Base-by-base conservation (phyloP, 495 filamentous ascomycete genomes). In the Aspergillus panamensis region DNA sequence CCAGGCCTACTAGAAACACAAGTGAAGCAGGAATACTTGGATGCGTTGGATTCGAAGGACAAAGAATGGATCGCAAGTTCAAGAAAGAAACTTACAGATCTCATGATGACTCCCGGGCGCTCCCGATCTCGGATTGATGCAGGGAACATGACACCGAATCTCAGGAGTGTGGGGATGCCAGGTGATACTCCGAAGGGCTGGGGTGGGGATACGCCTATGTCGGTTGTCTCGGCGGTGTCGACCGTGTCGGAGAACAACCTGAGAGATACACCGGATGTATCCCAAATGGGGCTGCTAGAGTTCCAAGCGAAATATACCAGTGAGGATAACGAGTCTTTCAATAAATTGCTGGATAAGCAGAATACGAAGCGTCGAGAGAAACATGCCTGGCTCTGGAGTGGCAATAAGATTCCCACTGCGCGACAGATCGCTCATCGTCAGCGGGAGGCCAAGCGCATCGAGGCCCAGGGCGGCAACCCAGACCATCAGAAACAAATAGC, bases 281-380 rank as follows among this genome's bases (percentile, higher is more conserved):
- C 88, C 12, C 87, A 85, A 64, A 85, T 97, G 73, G 88, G 85
- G 48, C 81, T 98, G 9, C 79, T 84, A 48, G 83, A 87, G 3
- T 98, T 97, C 64, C 94, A 97, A 62, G 80, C 88, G 6, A 91
- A 89, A 64, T 97, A 96, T 71, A 97, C 92, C 5, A 94, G 89
- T 62, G 94, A 98, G 72, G 94, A 98, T 69, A 97, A 97, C 66
- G 93, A 96, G 64, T 90, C 86, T 49, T 97, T 98, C 77, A 93
- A 96, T 72, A 87, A 87, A 64, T 78, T 97, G 1, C 75, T 98
- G 12, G 94, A 98, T 73, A 91, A 87, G 68, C 90, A 96, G 62
- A 98, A 97, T 66, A 79, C 83, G 25, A 92, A 91, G 69, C 81
- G 80, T 39, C 83, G 87, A 12, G 86, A 90, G 66, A 92, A 90